These are phyloP conservation scores for Yamadazyma spencermartinsiae DNA, from an alignment of 1,139 yeast species.

Conservation along the genomic window DNA sequence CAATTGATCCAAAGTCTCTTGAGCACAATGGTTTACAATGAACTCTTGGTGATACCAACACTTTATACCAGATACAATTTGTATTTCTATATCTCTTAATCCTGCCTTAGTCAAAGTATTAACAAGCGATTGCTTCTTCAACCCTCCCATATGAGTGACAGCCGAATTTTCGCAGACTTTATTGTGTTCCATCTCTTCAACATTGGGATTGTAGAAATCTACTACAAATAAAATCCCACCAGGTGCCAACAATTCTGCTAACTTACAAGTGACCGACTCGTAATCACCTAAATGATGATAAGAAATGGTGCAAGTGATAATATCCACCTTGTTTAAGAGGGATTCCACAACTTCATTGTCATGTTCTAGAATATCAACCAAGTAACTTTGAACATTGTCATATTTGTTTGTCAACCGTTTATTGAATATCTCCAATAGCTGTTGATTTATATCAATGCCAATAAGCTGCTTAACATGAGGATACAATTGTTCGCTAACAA, in stretches of 20 bases:
- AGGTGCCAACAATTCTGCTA: slow-evolving; percentile 32
- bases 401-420: slow-evolving; percentile 13
- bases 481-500: slow-evolving; percentile 29
- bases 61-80: slow-evolving; percentile 21
- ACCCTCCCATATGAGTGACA: slow-evolving; percentile 39
- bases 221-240: slow-evolving; percentile 37
- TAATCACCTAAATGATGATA: slow-evolving; percentile 43
- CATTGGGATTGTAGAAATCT: slow-evolving; percentile 28
- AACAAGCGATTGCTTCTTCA: slow-evolving; percentile 25
- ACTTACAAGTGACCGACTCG: slow-evolving; percentile 28
- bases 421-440: slow-evolving; percentile 26
- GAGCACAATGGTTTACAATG: slow-evolving; percentile 25
- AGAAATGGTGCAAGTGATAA: slow-evolving; percentile 36
- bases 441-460: slow-evolving; percentile 40
- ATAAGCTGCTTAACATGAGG: slow-evolving; percentile 28
- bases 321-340: slow-evolving; percentile 25
- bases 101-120: slow-evolving; percentile 25
- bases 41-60: slow-evolving; percentile 27
- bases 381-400: slow-evolving; percentile 4
- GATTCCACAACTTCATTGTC: slow-evolving; percentile 15
- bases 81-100: slow-evolving; percentile 24
- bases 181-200: slow-evolving; percentile 5
- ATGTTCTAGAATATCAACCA: slow-evolving; percentile 30
- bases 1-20: slow-evolving; percentile 17
- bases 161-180: slow-evolving; percentile 12